Conservation (phyloP, 2,329 filamentous ascomycete genomes). For the Chaetothyriales sp. region DNA sequence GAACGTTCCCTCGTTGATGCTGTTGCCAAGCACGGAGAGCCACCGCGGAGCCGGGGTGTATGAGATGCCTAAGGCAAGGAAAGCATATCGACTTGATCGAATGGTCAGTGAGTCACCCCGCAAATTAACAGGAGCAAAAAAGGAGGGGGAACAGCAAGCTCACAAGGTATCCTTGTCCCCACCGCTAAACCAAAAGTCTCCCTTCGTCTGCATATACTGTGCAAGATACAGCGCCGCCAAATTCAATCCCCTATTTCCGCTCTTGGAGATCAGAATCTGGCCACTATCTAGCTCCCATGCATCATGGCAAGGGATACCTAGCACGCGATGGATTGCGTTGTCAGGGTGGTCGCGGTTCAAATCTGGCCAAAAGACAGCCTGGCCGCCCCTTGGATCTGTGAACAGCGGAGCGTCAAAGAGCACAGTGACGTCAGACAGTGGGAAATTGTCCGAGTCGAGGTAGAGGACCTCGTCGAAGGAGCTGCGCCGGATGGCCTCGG, state of each 20-base stretch:
- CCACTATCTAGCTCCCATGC: neutral
- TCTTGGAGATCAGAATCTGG: neutral
- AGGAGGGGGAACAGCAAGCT: neutral
- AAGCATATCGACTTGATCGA: neutral
- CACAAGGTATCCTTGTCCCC: neutral
- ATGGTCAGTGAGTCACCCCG: neutral
- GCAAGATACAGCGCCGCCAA: neutral
- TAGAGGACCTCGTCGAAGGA: slow-evolving; percentile 29
- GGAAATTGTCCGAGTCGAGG: slow-evolving; percentile 27
- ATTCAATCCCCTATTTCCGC: neutral
- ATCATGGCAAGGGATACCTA: neutral
- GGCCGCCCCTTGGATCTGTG: neutral
- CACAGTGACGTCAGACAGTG: slow-evolving; percentile 22
- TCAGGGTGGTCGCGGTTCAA: neutral
- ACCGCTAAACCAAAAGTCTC: neutral
- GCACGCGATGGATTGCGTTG: neutral
- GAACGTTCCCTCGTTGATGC: neutral
- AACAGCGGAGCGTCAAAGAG: slow-evolving; percentile 25
- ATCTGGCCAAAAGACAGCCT: neutral
- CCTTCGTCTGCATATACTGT: neutral
- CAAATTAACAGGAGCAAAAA: neutral
- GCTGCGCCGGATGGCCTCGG: slow-evolving; percentile 25
- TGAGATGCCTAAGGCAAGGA: neutral
- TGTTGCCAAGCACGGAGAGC: neutral
- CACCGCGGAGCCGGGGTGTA: neutral